phyloP scores from a whole-genome alignment of 768 basidiomycete species.

The Russula olivacea region DNA sequence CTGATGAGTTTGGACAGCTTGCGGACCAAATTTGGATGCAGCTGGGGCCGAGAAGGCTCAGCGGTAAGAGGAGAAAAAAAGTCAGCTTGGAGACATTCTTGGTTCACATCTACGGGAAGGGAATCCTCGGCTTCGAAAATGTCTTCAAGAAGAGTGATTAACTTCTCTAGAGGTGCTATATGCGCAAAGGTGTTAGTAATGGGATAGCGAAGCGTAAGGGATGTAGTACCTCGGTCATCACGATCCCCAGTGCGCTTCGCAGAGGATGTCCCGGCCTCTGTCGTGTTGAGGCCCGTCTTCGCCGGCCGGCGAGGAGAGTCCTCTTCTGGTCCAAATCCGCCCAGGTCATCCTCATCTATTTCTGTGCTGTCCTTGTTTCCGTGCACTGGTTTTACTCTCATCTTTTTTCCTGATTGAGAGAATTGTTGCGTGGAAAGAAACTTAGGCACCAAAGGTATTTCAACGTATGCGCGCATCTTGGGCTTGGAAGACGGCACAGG shows the following conservation, averaged over 20 bases:
- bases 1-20: conserved; percentile 68
- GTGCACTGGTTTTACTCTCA: conserved; percentile 8
- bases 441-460: conserved; percentile 30
- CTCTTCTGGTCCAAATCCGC: conserved; percentile 37
- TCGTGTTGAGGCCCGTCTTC: conserved; percentile 25
- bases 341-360: conserved; percentile 25
- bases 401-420: conserved; percentile 23
- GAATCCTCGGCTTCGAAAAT: conserved; percentile 78
- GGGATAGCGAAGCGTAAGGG: neutral
- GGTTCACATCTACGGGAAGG: conserved; percentile 50
- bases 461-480: conserved; percentile 30
- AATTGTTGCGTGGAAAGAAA: conserved; percentile 18
- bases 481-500: conserved; percentile 22
- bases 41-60: conserved; percentile 54
- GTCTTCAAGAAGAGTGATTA: conserved; percentile 72
- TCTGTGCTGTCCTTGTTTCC: conserved; percentile 13
- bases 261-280: conserved; percentile 43
- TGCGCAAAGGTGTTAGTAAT: neutral
- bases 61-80: conserved; percentile 59
- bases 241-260: conserved; percentile 63
- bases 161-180: conserved; percentile 66
- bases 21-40: conserved; percentile 51
- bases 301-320: conserved; percentile 37
- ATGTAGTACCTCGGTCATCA: conserved; percentile 58
- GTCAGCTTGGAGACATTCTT: conserved; percentile 48